Base-by-base conservation (phyloP, 768 basidiomycete species). In the Cystofilobasidium macerans region DNA sequence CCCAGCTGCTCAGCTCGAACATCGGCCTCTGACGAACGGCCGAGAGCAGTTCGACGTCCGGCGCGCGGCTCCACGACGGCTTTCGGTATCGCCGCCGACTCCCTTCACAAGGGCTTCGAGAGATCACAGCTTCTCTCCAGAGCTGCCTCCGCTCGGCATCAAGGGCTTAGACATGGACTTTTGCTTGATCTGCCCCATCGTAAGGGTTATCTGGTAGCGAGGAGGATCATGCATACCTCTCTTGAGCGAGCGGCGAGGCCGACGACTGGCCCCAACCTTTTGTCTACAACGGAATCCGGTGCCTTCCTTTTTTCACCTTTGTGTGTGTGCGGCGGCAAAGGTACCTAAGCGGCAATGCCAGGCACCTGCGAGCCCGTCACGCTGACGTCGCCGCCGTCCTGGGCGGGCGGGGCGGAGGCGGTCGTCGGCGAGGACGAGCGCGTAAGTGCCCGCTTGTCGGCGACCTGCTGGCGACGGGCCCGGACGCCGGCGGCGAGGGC, bases 401-500 rank as follows among this genome's bases (percentile, higher is more conserved):
- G 9, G 47, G 47, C 47, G 8, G 38, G 38, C 38, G 16, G 42
- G 16, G 16, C 16, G 42, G 7, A 5, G 9, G 26, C 51, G 51
- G 28, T 54, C 51, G 16, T 16, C 51, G 51, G 38, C 16, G 24
- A 42, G 5, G 3, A 14, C 16, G 58, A 32, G 9, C 58, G 38
- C 11, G 58, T 53, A 35, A 24, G 20, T 18, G 54, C 54, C 38
- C 30, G 30, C 48, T 56, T 57, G 56, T 62, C 62, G 11, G 56
- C 57, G 57, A 64, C 38, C 9, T 36, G 32, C 53, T 70, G 65
- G 8, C 80, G 71, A 26, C 94, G 84, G 38, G 85, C 87, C 61
- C 82, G 84, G 6, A 98, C 91, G 61, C 87, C 95, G 72, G 85
- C 82, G n/a, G 94, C 83, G 24, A 99, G 81, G 57, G 86, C 83